Conservation (phyloP, 306 rosid genomes). For the Vigna nakashimae region DNA sequence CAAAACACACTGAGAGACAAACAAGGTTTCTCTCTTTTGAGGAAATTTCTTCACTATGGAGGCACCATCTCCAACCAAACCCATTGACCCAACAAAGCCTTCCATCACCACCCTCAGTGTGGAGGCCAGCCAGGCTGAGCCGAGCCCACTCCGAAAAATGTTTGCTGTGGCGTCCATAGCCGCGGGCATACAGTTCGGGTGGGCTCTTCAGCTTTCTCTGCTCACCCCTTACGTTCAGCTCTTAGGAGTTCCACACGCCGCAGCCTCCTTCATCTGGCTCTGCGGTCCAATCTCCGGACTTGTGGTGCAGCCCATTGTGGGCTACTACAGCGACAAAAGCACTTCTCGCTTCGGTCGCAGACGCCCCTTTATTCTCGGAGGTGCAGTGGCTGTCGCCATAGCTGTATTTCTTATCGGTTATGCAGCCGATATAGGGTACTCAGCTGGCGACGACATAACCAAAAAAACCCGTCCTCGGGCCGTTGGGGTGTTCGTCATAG, state of each 20-base stretch:
- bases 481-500: conserved; percentile 57
- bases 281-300: conserved; percentile 80
- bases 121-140: not conserved
- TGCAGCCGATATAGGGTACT: conserved; percentile 74
- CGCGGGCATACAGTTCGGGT: conserved; percentile 79
- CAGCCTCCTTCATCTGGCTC: conserved; percentile 83
- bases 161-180: conserved; percentile 70
- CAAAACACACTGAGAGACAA: not conserved
- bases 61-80: not conserved
- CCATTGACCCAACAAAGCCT: not conserved
- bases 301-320: conserved; percentile 73
- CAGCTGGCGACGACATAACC: conserved; percentile 43
- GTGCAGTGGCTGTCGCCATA: conserved; percentile 45
- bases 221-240: conserved; percentile 79
- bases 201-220: conserved; percentile 81
- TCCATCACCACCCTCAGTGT: not conserved
- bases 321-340: conserved; percentile 74
- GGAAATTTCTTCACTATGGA: not conserved
- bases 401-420: conserved; percentile 77
- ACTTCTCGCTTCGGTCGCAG: conserved; percentile 77
- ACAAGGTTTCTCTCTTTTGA: not conserved
- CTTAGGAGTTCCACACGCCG: conserved; percentile 69
- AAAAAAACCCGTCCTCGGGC: conserved; percentile 46
- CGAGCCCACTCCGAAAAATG: conserved; percentile 47
- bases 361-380: conserved; percentile 64